These are phyloP conservation scores for Solanum etuberosum DNA, from an alignment of 257 asterid species.

Conservation along the genomic window DNA sequence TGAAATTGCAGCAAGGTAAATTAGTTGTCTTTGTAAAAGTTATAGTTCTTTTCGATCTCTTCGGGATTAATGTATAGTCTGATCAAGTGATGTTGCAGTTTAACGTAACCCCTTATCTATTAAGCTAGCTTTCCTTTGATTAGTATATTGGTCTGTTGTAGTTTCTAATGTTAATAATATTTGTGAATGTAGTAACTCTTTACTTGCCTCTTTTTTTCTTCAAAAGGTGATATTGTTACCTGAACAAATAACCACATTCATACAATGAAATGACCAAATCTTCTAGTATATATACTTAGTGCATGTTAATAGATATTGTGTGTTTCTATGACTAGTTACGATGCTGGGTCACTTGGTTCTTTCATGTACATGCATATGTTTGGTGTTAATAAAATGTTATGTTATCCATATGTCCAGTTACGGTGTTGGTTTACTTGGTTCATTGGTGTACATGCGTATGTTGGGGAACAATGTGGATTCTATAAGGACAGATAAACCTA, in stretches of 20 bases:
- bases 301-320: neutral
- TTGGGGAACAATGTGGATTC: constrained; percentile 77
- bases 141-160: neutral
- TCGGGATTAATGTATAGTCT: neutral
- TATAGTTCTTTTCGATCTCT: neutral
- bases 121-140: neutral
- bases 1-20: constrained; percentile 69
- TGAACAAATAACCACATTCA: neutral
- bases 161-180: neutral
- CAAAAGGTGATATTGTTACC: neutral
- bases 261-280: neutral
- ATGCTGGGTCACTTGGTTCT: constrained; percentile 61
- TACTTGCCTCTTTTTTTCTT: neutral
- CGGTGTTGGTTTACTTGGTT: constrained; percentile 68
- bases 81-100: neutral
- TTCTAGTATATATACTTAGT: neutral
- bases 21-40: neutral
- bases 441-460: constrained; percentile 81
- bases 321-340: constrained; percentile 26
- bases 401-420: constrained; percentile 27
- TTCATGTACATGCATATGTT: constrained; percentile 80
- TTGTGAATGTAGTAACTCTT: neutral
- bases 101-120: neutral
- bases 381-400: constrained; percentile 12
- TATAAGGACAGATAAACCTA: constrained; percentile 71